Conservation (phyloP, 2,329 filamentous ascomycete species). For the Colletotrichum sp. region DNA sequence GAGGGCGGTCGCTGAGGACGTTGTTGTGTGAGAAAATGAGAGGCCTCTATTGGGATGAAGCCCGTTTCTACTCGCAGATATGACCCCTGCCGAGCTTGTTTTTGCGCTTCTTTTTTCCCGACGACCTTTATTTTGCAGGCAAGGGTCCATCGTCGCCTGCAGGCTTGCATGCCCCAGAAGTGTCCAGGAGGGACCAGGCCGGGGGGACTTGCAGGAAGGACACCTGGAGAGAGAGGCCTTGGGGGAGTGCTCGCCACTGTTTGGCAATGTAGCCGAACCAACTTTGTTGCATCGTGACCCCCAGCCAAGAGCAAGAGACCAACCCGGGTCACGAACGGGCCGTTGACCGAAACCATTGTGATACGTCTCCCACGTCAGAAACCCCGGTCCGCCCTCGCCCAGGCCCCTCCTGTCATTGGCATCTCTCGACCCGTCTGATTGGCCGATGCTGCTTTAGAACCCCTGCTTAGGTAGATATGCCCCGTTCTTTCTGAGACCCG, state of each 20-base stretch:
- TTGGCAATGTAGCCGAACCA: constrained; percentile 19
- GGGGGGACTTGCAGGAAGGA: background rate
- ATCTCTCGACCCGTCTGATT: background rate
- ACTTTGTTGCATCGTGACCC: constrained; percentile 13
- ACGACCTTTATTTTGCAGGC: background rate
- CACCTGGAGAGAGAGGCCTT: background rate
- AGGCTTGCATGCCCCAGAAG: background rate
- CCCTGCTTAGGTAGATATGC: background rate
- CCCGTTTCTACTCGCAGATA: constrained; percentile 7
- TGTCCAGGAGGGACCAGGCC: background rate
- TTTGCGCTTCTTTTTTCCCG: constrained; percentile 21
- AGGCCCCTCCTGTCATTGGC: constrained; percentile 6
- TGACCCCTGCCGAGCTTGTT: constrained; percentile 22
- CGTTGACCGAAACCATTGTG: constrained; percentile 23
- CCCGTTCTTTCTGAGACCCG: background rate
- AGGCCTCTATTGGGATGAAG: constrained; percentile 17
- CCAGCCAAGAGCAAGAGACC: background rate
- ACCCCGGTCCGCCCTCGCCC: constrained; percentile 11
- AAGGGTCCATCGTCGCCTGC: constrained; percentile 2
- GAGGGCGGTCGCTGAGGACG: background rate
- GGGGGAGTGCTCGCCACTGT: constrained; percentile 1
- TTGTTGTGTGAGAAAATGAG: background rate
- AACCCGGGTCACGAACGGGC: constrained; percentile 22
- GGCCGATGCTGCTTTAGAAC: background rate
- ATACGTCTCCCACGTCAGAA: constrained; percentile 22